Percentiles rank a stretch among this genome's conserved stretches.
phyloP scores from a whole-genome alignment of 495 filamentous ascomycete species.

The Penicillium simplicissimum region DNA sequence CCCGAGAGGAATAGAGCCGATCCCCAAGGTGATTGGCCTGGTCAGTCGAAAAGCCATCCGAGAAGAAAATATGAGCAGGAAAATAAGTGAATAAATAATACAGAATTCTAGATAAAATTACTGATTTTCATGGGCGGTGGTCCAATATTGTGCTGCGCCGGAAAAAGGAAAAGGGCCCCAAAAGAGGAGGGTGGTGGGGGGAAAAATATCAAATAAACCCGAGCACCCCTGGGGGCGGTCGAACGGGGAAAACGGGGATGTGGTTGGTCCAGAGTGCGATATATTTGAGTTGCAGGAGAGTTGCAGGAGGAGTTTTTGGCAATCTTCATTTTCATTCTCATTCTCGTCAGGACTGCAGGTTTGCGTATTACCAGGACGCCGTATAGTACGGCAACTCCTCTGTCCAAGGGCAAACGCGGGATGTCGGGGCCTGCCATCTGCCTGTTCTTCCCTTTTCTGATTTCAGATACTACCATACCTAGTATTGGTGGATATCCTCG shows the following conservation, averaged over 20 bases:
- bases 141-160: background rate
- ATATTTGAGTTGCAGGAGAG: slow-evolving; percentile 30
- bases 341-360: background rate
- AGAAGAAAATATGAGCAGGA: background rate
- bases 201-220: slow-evolving; percentile 20
- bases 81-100: slow-evolving; percentile 10
- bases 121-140: background rate
- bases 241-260: slow-evolving; percentile 24
- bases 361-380: slow-evolving; percentile 26
- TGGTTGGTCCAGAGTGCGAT: slow-evolving; percentile 34
- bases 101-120: slow-evolving; percentile 1
- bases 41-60: slow-evolving; percentile 13
- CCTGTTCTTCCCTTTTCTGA: background rate
- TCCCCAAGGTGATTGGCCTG: slow-evolving; percentile 25
- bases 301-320: slow-evolving; percentile 31
- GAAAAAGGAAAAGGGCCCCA: background rate
- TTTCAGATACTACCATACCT: background rate
- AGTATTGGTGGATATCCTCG: background rate
- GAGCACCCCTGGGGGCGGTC: slow-evolving; percentile 17
- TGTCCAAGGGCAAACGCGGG: slow-evolving; percentile 19
- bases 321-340: slow-evolving; percentile 15
- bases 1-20: slow-evolving; percentile 20
- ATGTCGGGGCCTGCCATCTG: slow-evolving; percentile 7
- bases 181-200: too few species aligned
- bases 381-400: slow-evolving; percentile 22